Base-by-base conservation (phyloP, 2,329 filamentous ascomycete genomes). In the Colletotrichum endophyticum region DNA sequence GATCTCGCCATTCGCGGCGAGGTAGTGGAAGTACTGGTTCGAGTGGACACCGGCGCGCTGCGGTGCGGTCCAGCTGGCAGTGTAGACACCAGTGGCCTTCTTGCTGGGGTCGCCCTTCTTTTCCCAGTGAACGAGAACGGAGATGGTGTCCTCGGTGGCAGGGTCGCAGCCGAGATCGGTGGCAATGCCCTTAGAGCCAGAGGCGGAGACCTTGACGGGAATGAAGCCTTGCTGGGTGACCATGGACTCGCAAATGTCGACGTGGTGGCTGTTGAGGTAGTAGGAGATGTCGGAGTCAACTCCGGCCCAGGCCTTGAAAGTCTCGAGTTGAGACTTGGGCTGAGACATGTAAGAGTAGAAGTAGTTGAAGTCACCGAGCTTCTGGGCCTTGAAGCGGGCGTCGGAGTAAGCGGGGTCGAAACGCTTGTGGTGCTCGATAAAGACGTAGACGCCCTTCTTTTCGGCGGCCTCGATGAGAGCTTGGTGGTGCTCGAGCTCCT, bases 271-370 rank as follows among this genome's bases (percentile, higher is more conserved):
- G 90, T 98, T 98, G 79, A 98, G 92, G 86, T 98, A 98, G 89
- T 98, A 98, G 12, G 94, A 96, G 81, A 98, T 98, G 85, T 98
- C 96, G 34, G 94, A 96, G 80, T 98, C 96, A 81, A 94, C 92
- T 78, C 96, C 96, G 0, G 96, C 96, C 96, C 96, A 98, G 5
- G 95, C 94, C 86, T 95, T 96, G 92, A 98, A 98, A 1, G 96
- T 98, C 89, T 98, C 95, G 64, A 98, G 91, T 87, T 98, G 96
- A 67, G 91, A 95, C 87, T 98, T 98, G 77, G 94, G 95, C 89
- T 98, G 96, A 66, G 93, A 95, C 96, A 98, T 98, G 91, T 98
- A 98, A 81, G 92, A 94, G 90, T 98, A 98, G 85, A 98, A 98
- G 90, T 98, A 98, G 89, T 98, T 98, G 92, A 98, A 98, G 86